Percentiles rank a stretch among this genome's conserved stretches.
Evolutionary conservation across 495 filamentous ascomycete genomes (phyloP).

Genomic region (Lasiosphaeris hirsuta): DNA sequence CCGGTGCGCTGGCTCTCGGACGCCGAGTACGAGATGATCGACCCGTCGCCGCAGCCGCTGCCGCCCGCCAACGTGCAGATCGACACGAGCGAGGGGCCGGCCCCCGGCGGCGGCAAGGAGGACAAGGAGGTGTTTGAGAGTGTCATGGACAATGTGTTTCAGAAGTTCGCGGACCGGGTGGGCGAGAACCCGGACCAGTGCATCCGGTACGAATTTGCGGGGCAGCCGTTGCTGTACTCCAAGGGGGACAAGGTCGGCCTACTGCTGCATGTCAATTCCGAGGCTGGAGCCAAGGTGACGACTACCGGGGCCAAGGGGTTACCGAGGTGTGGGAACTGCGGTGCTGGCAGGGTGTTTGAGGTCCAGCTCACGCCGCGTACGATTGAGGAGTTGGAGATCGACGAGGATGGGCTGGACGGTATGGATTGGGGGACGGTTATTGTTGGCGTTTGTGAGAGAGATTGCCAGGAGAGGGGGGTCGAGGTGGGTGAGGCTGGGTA

Average conservation of each 20-base stretch:
- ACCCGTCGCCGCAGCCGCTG: slow-evolving; percentile 41
- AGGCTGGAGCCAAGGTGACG: slow-evolving; percentile 20
- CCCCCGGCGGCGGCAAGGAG: slow-evolving; percentile 53
- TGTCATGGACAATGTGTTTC: slow-evolving; percentile 80
- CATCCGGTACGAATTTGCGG: slow-evolving; percentile 86
- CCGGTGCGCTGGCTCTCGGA: slow-evolving; percentile 74
- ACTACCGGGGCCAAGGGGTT: slow-evolving; percentile 45
- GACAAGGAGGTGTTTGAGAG: slow-evolving; percentile 83
- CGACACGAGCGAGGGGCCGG: slow-evolving; percentile 35
- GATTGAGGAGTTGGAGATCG: slow-evolving; percentile 82
- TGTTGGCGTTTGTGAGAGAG: slow-evolving; percentile 68
- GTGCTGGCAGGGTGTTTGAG: slow-evolving; percentile 69
- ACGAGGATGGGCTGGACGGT: slow-evolving; percentile 72
- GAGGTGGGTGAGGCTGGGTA: slow-evolving; percentile 45
- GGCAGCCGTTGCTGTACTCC: slow-evolving; percentile 76
- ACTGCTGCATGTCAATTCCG: slow-evolving; percentile 39
- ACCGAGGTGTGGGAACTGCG: slow-evolving; percentile 75
- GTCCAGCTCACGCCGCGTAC: slow-evolving; percentile 88
- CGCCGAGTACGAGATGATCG: slow-evolving; percentile 87
- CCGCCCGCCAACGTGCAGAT: slow-evolving; percentile 51
- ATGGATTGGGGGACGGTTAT: slow-evolving; percentile 99
- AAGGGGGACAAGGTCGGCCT: slow-evolving; percentile 71
- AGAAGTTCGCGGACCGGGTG: slow-evolving; percentile 82
- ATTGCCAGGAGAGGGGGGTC: slow-evolving; percentile 30
- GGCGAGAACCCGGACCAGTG: slow-evolving; percentile 92